Conservation (phyloP, 1,284 basidiomycete species). For the Microbotryum saponariae region DNA sequence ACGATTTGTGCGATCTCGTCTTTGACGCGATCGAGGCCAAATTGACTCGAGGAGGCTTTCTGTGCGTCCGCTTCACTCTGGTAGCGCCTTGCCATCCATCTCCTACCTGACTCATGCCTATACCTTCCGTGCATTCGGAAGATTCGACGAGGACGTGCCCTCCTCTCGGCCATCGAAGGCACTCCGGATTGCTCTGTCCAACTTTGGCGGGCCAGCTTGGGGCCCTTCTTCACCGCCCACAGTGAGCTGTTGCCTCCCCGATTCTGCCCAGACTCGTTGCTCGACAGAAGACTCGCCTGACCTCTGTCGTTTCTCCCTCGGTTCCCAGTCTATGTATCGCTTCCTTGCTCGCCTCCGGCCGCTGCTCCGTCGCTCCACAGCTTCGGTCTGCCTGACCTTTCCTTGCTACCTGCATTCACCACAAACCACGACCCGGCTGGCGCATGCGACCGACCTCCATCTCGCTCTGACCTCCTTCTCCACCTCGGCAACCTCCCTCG, state of each 20-base stretch:
- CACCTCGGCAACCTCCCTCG: slow-evolving; percentile 57
- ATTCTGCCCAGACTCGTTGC: neutral
- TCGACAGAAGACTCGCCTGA: neutral
- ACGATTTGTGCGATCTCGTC: slow-evolving; percentile 10
- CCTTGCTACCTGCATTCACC: slow-evolving; percentile 43
- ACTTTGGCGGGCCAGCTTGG: slow-evolving; percentile 30
- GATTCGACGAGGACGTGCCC: neutral
- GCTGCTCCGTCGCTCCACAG: slow-evolving; percentile 51
- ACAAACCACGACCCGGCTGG: slow-evolving; percentile 53
- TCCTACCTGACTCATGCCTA: neutral
- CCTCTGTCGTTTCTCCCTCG: neutral
- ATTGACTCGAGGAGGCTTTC: slow-evolving; percentile 8
- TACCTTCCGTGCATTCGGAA: neutral
- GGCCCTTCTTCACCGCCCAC: slow-evolving; percentile 3
- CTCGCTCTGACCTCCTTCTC: slow-evolving; percentile 71
- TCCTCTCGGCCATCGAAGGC: slow-evolving; percentile 9
- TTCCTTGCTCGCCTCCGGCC: slow-evolving; percentile 61
- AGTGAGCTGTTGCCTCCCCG: neutral
- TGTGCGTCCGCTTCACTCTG: slow-evolving; percentile 1
- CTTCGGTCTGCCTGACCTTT: slow-evolving; percentile 61
- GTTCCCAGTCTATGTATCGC: slow-evolving; percentile 46
- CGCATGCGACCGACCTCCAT: slow-evolving; percentile 67
- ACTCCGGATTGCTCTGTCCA: slow-evolving; percentile 30
- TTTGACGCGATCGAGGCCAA: slow-evolving; percentile 15
- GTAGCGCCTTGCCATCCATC: too few relatives aligned